Conservation (phyloP, 2,329 filamentous ascomycete species). For the Lasiodiplodia sp. region DNA sequence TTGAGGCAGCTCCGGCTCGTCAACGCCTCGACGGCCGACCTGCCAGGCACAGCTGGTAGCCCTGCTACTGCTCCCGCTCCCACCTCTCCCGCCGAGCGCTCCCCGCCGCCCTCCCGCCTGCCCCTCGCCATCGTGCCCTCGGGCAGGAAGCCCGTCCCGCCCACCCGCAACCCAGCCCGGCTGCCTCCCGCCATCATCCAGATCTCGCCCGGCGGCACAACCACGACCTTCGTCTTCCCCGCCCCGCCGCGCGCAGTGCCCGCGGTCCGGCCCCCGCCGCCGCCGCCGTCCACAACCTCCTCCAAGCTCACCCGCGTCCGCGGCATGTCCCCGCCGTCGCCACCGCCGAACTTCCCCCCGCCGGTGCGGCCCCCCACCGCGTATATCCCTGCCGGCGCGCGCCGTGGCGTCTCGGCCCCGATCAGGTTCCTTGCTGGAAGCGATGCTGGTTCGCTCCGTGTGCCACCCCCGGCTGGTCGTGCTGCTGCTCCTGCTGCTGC, state of each 20-base stretch:
- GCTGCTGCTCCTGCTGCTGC: background rate
- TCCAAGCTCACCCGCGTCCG: too few relatives aligned
- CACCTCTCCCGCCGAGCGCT: background rate
- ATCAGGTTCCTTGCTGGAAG: too few relatives aligned
- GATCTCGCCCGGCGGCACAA: background rate
- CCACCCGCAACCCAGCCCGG: background rate
- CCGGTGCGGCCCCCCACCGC: background rate
- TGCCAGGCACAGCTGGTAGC: background rate
- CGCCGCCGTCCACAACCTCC: too few relatives aligned
- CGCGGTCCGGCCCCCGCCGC: background rate
- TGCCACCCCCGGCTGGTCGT: background rate
- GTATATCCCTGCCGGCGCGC: background rate
- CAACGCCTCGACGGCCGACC: slow-evolving; percentile 18
- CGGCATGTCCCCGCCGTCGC: background rate
- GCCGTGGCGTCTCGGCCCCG: background rate
- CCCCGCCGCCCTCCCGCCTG: background rate
- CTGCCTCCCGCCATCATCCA: background rate
- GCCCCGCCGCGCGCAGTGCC: background rate
- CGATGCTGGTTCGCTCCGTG: background rate
- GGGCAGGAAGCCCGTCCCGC: background rate
- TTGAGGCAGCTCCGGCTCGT: slow-evolving; percentile 19
- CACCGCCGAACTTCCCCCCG: background rate
- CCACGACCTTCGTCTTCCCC: background rate
- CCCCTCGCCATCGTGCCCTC: background rate
- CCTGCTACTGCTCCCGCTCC: background rate